Percentiles rank a stretch among this genome's conserved stretches.
Evolutionary conservation across 306 rosid genomes (phyloP).

Genomic region (Abrus pulchellus): DNA sequence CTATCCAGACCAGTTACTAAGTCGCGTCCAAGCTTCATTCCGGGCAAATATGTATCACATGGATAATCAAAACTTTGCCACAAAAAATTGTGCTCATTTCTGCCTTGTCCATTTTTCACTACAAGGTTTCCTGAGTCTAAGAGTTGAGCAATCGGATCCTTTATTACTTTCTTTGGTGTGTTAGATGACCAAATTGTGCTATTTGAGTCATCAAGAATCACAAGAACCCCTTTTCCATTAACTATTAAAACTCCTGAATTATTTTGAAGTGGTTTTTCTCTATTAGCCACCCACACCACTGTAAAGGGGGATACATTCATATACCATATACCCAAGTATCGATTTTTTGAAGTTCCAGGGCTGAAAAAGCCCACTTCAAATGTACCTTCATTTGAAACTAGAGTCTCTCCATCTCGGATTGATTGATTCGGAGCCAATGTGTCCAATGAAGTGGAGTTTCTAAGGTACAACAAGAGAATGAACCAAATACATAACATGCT

Average conservation of each 20-base stretch:
- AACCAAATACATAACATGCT: background rate
- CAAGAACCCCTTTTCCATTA: slow-evolving; percentile 33
- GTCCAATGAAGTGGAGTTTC: slow-evolving; percentile 1
- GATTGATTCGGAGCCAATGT: slow-evolving; percentile 5
- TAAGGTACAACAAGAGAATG: background rate
- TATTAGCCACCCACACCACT: slow-evolving; percentile 46
- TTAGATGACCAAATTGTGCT: slow-evolving; percentile 35
- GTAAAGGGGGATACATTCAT: slow-evolving; percentile 34
- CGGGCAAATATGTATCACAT: slow-evolving; percentile 31
- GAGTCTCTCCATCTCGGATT: slow-evolving; percentile 37
- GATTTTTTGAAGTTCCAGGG: slow-evolving; percentile 27
- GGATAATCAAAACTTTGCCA: slow-evolving; percentile 55
- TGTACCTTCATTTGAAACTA: slow-evolving; percentile 35
- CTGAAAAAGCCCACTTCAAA: slow-evolving; percentile 46
- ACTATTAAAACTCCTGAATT: slow-evolving; percentile 34
- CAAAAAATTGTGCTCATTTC: background rate
- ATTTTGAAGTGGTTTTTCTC: slow-evolving; percentile 27
- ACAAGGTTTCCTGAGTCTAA: slow-evolving; percentile 44
- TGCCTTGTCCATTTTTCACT: slow-evolving; percentile 17
- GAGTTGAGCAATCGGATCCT: slow-evolving; percentile 21
- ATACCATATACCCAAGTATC: slow-evolving; percentile 48
- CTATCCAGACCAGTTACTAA: slow-evolving; percentile 18
- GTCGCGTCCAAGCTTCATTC: slow-evolving; percentile 51
- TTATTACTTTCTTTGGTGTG: background rate
- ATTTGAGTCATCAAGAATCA: slow-evolving; percentile 32